Evolutionary conservation across 2,329 filamentous ascomycete species (phyloP).

Genomic region (Aspergillus sp.): DNA sequence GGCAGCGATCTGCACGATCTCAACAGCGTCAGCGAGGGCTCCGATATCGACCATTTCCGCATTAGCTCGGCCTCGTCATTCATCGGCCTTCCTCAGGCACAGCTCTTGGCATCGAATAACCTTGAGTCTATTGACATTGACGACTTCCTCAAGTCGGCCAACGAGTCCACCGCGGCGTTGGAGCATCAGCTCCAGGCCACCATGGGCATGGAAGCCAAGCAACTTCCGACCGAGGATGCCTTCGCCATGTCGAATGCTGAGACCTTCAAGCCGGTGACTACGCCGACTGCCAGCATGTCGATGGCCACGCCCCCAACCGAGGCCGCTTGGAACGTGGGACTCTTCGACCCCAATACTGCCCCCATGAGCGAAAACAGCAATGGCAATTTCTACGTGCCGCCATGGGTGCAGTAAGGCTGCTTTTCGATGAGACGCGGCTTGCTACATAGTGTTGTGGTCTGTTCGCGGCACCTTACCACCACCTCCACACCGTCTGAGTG

Average conservation of each 20-base stretch:
- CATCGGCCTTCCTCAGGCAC: slow-evolving; percentile 43
- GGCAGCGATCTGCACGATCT: slow-evolving; percentile 39
- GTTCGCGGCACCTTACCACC: slow-evolving; percentile 38
- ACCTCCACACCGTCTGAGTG: slow-evolving; percentile 41
- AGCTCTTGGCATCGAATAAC: slow-evolving; percentile 43
- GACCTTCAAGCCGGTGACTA: slow-evolving; percentile 26
- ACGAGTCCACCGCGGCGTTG: slow-evolving; percentile 42
- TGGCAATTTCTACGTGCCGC: slow-evolving; percentile 30
- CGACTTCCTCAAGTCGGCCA: slow-evolving; percentile 46
- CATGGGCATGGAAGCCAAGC: slow-evolving; percentile 39
- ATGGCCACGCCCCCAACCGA: slow-evolving; percentile 33
- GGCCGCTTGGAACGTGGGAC: slow-evolving; percentile 34
- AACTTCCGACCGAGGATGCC: slow-evolving; percentile 31
- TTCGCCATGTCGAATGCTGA: slow-evolving; percentile 31
- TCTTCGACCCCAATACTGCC: slow-evolving; percentile 35
- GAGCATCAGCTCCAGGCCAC: slow-evolving; percentile 43
- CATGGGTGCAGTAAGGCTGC: slow-evolving; percentile 32
- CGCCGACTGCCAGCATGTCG: slow-evolving; percentile 20
- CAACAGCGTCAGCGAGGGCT: slow-evolving; percentile 45
- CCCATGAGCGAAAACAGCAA: slow-evolving; percentile 32
- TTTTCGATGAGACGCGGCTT: slow-evolving; percentile 9
- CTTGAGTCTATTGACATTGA: slow-evolving; percentile 47
- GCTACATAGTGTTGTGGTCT: slow-evolving; percentile 26
- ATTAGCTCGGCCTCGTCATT: slow-evolving; percentile 47
- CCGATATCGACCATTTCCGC: slow-evolving; percentile 44